Base-by-base conservation (phyloP, 208 protist species). In the Wallacemonas collosoma region DNA sequence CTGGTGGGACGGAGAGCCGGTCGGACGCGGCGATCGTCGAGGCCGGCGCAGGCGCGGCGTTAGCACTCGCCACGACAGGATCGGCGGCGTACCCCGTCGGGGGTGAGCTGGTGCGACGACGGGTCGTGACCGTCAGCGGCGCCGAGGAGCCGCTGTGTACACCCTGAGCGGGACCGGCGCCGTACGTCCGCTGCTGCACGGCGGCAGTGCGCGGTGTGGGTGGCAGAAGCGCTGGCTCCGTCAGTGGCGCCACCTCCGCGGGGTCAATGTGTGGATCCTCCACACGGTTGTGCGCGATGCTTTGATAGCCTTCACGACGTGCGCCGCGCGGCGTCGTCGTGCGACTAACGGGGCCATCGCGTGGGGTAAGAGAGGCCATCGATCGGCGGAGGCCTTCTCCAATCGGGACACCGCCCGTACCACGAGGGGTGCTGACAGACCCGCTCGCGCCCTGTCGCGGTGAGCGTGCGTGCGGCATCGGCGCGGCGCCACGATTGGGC, bases 401-500 rank as follows among this genome's bases (percentile, higher is more conserved):
- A n/a, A 12, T 12, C 45, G 45, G 45, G 8, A 38, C 44, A n/a
- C 71, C 66, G 17, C 67, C 65, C 2, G 26, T 26, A 26, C 26
- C 26, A 26, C 26, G 26, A 26, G 26, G 26, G 26, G 26, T 26
- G 26, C 26, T 26, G 26, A 26, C 26, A 26, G 26, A 11, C 9
- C 11, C 48, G 48, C 48, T 53, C 48, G 48, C 15, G 35, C n/a
- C 38, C 38, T 66, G 45, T 0, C 75, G 72, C 43, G 71, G 68
- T 50, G 75, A 57, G 15, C 41, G 36, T 11, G 67, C 67, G 26
- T 64, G 75, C 3, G 65, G 71, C 72, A 75, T 67, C 68, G 62
- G 71, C 48, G 54, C 61, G 51, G 72, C 77, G 61, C 56, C 79
- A 54, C 51, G 71, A 61, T 73, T 76, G 50, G 76, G 67, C 40